Evolutionary conservation across 306 rosid species (phyloP).

Genomic region (Acacia acuminata): DNA sequence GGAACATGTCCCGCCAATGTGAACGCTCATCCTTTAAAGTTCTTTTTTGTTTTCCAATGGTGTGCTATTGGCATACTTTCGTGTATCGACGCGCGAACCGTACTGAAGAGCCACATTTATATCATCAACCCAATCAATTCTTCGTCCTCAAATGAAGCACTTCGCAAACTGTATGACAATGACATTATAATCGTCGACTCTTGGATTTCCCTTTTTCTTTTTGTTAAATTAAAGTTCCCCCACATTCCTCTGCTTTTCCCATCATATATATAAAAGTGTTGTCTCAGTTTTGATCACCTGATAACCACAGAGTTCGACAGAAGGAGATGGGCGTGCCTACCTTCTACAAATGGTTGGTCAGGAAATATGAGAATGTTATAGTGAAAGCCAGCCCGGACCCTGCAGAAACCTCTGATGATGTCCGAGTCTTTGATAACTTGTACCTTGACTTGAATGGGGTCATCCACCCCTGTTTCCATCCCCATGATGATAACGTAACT

Average conservation of each 20-base stretch:
- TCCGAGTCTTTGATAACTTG: constrained; percentile 45
- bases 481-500: constrained; percentile 25
- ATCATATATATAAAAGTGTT: neutral
- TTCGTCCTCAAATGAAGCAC: neutral
- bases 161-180: neutral
- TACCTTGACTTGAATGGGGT: constrained; percentile 64
- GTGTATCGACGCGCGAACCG: neutral
- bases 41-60: neutral
- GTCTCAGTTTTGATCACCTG: neutral
- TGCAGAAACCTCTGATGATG: neutral
- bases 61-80: neutral
- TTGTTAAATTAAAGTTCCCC: neutral
- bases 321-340: constrained; percentile 63
- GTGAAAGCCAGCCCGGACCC: constrained; percentile 30
- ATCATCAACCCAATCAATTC: neutral
- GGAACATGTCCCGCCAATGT: neutral
- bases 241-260: neutral
- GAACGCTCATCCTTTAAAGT: neutral
- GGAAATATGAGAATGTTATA: constrained; percentile 36
- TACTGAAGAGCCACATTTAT: neutral
- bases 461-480: constrained; percentile 66
- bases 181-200: no score
- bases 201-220: neutral
- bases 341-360: constrained; percentile 47
- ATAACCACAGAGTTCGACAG: neutral